A percentile compares a stretch with the other conserved stretches of the same genome.
Conservation (phyloP, 768 basidiomycete species). For the Xerocomus brunneocitrinus region DNA sequence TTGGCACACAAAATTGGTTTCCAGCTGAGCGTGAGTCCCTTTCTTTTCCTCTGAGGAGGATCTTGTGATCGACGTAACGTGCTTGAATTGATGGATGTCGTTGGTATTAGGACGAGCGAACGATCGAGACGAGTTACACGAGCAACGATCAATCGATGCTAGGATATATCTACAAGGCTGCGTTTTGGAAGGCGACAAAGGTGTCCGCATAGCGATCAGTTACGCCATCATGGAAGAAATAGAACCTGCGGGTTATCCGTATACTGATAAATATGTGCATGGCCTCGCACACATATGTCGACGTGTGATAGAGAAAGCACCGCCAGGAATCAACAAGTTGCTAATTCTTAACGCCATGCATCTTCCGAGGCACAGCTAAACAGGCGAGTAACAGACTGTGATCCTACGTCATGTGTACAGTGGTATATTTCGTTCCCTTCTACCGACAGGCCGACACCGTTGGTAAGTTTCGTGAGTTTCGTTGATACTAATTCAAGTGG, state of each 20-base stretch:
- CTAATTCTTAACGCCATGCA: no score
- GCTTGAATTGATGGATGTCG: neutral
- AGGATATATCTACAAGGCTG: slow-evolving; percentile 76
- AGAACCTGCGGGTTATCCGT: neutral
- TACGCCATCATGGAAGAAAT: neutral
- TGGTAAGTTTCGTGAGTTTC: no score
- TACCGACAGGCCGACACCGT: no score
- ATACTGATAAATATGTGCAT: neutral
- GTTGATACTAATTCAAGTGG: no score
- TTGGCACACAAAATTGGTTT: slow-evolving; percentile 77
- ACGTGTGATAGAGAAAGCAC: no score
- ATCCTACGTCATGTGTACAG: no score
- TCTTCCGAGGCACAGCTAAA: no score
- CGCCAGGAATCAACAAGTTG: neutral
- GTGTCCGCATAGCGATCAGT: neutral
- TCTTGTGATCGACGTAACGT: neutral
- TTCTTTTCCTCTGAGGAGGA: neutral
- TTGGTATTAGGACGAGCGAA: slow-evolving; percentile 75
- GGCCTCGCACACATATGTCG: no score
- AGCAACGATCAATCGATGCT: slow-evolving; percentile 79
- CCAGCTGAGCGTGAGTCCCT: slow-evolving; percentile 60
- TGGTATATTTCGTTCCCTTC: no score
- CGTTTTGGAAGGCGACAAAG: slow-evolving; percentile 78
- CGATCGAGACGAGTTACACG: slow-evolving; percentile 82
- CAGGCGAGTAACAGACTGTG: no score